Conservation (phyloP, 768 basidiomycete species). For the Clitopilus passeckerianus region DNA sequence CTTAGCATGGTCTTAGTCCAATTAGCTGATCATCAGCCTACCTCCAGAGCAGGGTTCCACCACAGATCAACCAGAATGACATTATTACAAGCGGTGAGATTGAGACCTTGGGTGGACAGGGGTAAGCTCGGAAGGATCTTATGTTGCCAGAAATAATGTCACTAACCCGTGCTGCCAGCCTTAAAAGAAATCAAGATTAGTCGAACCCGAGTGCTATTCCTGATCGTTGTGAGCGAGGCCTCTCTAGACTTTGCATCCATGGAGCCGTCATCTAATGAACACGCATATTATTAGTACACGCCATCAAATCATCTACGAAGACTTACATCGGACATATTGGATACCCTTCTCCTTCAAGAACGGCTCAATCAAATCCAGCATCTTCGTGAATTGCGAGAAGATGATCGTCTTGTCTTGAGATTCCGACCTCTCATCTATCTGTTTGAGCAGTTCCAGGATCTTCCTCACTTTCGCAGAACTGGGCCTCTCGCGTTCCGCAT, state of each 20-base stretch:
- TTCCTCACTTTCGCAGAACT: conserved; percentile 86
- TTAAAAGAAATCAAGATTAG: conserved; percentile 97
- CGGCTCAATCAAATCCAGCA: conserved; percentile 83
- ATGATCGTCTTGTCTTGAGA: conserved; percentile 89
- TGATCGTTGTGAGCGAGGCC: conserved; percentile 68
- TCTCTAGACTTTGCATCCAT: conserved; percentile 80
- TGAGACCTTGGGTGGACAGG: conserved; percentile 54
- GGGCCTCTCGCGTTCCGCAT: conserved; percentile 51
- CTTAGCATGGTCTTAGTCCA: background rate
- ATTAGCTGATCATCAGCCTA: conserved; percentile 25
- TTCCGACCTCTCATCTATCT: conserved; percentile 54
- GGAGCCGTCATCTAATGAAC: conserved; percentile 75
- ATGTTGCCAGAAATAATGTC: background rate
- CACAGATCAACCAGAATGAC: conserved; percentile 91
- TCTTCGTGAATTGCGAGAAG: conserved; percentile 88
- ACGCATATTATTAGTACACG: conserved; percentile 2
- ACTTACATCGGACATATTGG: conserved; percentile 83
- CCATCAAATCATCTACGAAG: background rate
- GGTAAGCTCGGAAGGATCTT: conserved; percentile 1
- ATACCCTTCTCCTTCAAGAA: conserved; percentile 70
- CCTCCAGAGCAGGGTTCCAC: conserved; percentile 92
- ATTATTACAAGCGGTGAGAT: conserved; percentile 90
- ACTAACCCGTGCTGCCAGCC: conserved; percentile 85
- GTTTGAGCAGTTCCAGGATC: conserved; percentile 65
- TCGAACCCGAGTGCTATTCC: conserved; percentile 45